Evolutionary conservation across 169 alveolate species (phyloP), one percentile per base, ranked within the genome.

Genomic region (Perkinsus olseni): DNA sequence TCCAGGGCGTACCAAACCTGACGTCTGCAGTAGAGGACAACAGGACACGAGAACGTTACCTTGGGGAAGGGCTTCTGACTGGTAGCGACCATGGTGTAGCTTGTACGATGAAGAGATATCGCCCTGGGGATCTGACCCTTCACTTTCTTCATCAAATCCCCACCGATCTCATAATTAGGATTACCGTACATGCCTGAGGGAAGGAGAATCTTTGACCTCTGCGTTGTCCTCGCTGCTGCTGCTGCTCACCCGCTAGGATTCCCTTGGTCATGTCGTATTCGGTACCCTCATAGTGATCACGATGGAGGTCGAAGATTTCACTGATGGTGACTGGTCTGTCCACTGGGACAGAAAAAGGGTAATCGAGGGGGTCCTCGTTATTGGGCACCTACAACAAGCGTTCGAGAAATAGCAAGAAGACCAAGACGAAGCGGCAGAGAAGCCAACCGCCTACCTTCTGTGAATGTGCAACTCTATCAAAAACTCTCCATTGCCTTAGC

Each of bases 241-340:
- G 24, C 74, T 38, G 13, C 38, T 38, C 74, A n/a, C 92, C 92
- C 50, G 92, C 92, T 28, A 91, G 74, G 50, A 91, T 38, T 38
- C 92, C 92, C 74, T 91, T 91, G 74, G 74, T n/a, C 92, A 91
- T 28, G 92, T 91, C 92, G 38, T 36, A 38, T 28, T 28, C 74
- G 51, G 92, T 91, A 36, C 74, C 92, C 48, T 91, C 92, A 40
- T 91, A 91, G 20, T 91, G 92, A 34, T 91, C 92, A 40, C 92
- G 92, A 38, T 91, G 92, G 38, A 91, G 74, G 38, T 91, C 92
- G 24, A 62, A 62, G 17, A 62, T 62, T 62, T 62, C 82, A 62
- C 17, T 62, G 82, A 62, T 62, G 17, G 36, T 62, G 8, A 62
- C 82, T 21, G 82, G 82, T 24, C 31, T 13, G 17, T 62, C 82